Evolutionary conservation across 768 basidiomycete genomes (phyloP).

Genomic region (Trametes sanguinea): DNA sequence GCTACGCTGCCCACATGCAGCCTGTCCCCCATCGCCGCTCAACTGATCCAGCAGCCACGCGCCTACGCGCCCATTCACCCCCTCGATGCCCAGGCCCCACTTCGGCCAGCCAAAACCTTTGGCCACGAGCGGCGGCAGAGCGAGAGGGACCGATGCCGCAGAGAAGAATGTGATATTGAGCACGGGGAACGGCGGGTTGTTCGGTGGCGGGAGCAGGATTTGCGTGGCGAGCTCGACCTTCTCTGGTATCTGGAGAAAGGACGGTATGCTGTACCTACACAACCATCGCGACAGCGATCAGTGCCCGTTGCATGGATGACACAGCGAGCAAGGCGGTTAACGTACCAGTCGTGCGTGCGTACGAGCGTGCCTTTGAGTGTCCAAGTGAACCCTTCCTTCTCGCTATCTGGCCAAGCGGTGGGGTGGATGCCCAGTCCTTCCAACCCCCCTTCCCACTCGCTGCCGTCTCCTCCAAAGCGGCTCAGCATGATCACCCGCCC

Average conservation of each 20-base stretch:
- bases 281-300: background rate
- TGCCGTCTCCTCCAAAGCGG: slow-evolving; percentile 73
- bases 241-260: slow-evolving; percentile 82
- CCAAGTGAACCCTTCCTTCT: slow-evolving; percentile 76
- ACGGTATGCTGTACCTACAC: slow-evolving; percentile 75
- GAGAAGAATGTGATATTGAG: slow-evolving; percentile 82
- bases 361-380: slow-evolving; percentile 68
- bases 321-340: background rate
- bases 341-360: slow-evolving; percentile 84
- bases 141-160: slow-evolving; percentile 78
- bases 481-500: slow-evolving; percentile 86
- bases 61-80: slow-evolving; percentile 77
- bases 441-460: slow-evolving; percentile 66
- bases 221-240: slow-evolving; percentile 63
- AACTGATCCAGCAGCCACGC: slow-evolving; percentile 69
- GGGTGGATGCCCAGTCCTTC: slow-evolving; percentile 89
- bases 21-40: background rate
- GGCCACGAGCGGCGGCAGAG: slow-evolving; percentile 74
- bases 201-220: slow-evolving; percentile 48
- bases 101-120: slow-evolving; percentile 83
- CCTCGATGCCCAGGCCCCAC: slow-evolving; percentile 78
- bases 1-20: slow-evolving; percentile 3
- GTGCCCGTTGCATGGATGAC: background rate
- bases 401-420: slow-evolving; percentile 80
- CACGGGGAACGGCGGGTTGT: slow-evolving; percentile 40